Evolutionary conservation across 1,139 yeast species (phyloP).

Genomic region (Tardiomyces blankii): DNA sequence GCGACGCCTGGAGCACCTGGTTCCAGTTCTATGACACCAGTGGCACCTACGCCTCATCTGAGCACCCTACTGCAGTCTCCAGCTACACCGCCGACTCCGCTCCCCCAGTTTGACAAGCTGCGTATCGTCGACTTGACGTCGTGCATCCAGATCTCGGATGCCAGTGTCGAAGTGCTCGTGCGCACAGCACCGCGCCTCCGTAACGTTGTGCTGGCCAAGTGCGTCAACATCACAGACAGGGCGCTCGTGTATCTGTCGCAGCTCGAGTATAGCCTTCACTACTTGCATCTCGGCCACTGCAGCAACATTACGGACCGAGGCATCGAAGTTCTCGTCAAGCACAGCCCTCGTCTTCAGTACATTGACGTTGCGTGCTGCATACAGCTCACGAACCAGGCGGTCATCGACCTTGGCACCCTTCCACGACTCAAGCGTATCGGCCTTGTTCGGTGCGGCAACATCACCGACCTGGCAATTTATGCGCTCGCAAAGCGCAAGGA

Average conservation of each 20-base stretch:
- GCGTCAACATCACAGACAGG: constrained; percentile 78
- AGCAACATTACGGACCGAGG: constrained; percentile 83
- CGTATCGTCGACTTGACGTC: constrained; percentile 81
- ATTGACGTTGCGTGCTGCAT: constrained; percentile 93
- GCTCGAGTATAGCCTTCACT: constrained; percentile 75
- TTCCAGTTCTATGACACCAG: constrained; percentile 10
- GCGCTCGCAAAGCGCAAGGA: constrained; percentile 62
- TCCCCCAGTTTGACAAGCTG: constrained; percentile 36
- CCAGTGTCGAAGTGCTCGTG: constrained; percentile 62
- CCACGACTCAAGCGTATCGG: constrained; percentile 87
- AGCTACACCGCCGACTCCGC: constrained; percentile 9
- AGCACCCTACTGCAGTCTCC: no score
- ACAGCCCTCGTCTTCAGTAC: constrained; percentile 79
- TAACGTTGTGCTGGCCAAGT: constrained; percentile 81
- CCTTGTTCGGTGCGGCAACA: constrained; percentile 78
- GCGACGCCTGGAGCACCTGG: neutral
- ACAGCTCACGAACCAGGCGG: constrained; percentile 77
- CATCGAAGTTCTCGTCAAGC: constrained; percentile 60
- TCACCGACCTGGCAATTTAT: constrained; percentile 76
- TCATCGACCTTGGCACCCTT: constrained; percentile 63
- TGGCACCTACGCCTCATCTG: no score
- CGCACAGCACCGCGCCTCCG: constrained; percentile 73
- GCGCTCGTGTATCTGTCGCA: constrained; percentile 61
- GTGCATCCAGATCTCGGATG: constrained; percentile 74
- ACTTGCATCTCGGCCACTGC: constrained; percentile 92